phyloP scores from a whole-genome alignment of 2,329 filamentous ascomycete genomes.

The Ophiostoma triangulosporum region DNA sequence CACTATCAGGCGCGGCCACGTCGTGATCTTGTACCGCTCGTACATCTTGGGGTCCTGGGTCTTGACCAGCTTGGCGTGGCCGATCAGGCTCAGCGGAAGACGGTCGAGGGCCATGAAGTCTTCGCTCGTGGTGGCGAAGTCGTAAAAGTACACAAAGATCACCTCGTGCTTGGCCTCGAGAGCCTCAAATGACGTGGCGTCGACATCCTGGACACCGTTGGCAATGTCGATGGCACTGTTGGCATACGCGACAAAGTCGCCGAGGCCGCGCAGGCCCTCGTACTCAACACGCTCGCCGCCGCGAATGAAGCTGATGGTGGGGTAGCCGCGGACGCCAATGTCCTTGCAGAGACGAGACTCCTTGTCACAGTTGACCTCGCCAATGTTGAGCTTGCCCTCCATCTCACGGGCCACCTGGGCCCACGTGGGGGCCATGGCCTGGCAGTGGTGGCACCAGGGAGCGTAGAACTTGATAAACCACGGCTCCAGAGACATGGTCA shows the following conservation, averaged over 20 bases:
- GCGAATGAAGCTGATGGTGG: constrained; percentile 85
- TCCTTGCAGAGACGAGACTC: constrained; percentile 89
- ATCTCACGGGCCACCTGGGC: constrained; percentile 79
- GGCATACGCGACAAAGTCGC: constrained; percentile 77
- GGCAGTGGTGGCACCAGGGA: constrained; percentile 93
- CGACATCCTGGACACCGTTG: constrained; percentile 66
- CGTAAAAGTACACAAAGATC: constrained; percentile 95
- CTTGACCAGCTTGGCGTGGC: constrained; percentile 85
- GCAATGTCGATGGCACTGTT: constrained; percentile 72
- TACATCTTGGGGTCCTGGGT: constrained; percentile 65
- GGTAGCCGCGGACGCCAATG: constrained; percentile 63
- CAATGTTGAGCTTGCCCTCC: constrained; percentile 78
- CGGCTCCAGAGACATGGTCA: constrained; percentile 76
- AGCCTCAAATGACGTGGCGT: constrained; percentile 60
- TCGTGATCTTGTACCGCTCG: constrained; percentile 85
- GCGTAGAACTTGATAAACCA: constrained; percentile 99
- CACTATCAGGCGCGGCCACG: constrained; percentile 87
- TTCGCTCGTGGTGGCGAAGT: constrained; percentile 83
- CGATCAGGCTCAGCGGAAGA: constrained; percentile 75
- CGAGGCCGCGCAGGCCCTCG: constrained; percentile 76
- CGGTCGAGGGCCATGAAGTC: constrained; percentile 83
- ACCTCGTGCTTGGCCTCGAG: constrained; percentile 91
- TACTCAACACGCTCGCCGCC: constrained; percentile 89
- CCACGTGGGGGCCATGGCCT: constrained; percentile 86
- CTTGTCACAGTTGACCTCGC: constrained; percentile 88